Conservation (phyloP, 1,284 basidiomycete genomes). For the Puccinia triticina region DNA sequence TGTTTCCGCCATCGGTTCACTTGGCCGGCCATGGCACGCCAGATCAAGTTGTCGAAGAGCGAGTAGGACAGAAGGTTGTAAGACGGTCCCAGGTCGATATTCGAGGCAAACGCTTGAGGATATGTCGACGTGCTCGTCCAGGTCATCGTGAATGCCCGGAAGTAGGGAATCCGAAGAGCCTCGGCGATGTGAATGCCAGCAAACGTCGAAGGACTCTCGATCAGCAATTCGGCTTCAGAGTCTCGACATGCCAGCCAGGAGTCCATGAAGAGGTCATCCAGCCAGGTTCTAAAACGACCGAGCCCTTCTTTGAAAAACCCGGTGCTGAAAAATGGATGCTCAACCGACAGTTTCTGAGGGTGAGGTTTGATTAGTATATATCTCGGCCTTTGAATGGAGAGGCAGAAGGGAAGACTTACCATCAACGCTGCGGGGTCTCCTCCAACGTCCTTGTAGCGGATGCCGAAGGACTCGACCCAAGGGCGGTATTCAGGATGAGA, state of each 20-base stretch:
- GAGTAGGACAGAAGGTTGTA: conserved; percentile 70
- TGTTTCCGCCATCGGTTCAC: conserved; percentile 91
- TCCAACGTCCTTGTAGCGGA: conserved; percentile 88
- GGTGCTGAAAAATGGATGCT: conserved; percentile 94
- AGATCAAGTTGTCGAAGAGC: conserved; percentile 82
- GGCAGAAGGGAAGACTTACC: conserved; percentile 55
- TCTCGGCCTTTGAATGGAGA: background rate
- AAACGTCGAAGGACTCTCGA: conserved; percentile 96
- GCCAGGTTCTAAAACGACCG: conserved; percentile 83
- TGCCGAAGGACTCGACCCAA: conserved; percentile 88
- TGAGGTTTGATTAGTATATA: background rate
- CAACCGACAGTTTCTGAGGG: conserved; percentile 71
- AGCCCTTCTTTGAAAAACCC: conserved; percentile 88
- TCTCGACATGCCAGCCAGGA: conserved; percentile 91
- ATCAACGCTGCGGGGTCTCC: conserved; percentile 91
- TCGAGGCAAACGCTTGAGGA: conserved; percentile 69
- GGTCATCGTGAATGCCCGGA: conserved; percentile 75
- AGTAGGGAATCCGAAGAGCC: conserved; percentile 90
- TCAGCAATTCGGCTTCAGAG: conserved; percentile 77
- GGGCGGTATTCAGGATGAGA: conserved; percentile 91
- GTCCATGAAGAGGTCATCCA: conserved; percentile 89
- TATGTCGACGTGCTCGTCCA: conserved; percentile 77
- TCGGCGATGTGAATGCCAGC: conserved; percentile 97
- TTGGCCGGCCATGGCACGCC: conserved; percentile 73
- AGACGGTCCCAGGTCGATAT: conserved; percentile 53